These are phyloP conservation scores for Triangularia setosa DNA, from an alignment of 2,329 filamentous ascomycete species.

Conservation along the genomic window DNA sequence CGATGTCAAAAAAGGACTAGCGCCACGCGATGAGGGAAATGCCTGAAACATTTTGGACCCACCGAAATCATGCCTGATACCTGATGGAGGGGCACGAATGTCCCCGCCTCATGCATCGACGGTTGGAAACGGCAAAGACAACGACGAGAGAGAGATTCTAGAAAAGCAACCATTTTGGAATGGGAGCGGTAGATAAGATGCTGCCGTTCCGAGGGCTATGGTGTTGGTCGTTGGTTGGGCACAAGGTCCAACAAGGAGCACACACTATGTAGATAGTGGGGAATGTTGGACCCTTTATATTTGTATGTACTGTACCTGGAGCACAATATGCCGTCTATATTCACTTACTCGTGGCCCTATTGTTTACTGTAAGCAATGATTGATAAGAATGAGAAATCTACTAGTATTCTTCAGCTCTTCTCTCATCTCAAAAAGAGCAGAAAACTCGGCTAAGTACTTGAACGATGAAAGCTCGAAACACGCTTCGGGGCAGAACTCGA, in stretches of 20 bases:
- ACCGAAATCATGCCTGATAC: constrained; percentile 17
- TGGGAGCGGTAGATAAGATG: neutral
- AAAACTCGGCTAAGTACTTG: neutral
- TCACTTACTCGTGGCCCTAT: neutral
- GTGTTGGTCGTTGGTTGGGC: neutral
- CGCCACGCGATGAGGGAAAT: neutral
- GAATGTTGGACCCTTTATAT: neutral
- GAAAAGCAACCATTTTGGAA: neutral
- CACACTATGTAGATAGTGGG: neutral
- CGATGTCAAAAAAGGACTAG: constrained; percentile 2
- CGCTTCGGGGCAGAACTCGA: constrained; percentile 4
- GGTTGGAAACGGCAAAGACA: neutral
- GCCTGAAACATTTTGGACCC: constrained; percentile 17
- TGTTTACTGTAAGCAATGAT: neutral
- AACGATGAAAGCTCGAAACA: constrained; percentile 7
- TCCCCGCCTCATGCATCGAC: neutral
- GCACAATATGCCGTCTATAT: neutral
- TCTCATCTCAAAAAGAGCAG: neutral
- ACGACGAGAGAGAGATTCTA: neutral
- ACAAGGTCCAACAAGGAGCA: neutral
- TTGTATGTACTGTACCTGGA: neutral
- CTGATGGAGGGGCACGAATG: constrained; percentile 13
- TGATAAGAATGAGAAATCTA: neutral
- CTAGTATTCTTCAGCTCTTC: neutral
- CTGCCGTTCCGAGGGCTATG: neutral